phyloP scores from a whole-genome alignment of 352 stramenopile genomes.

The Globisporangium spiculum region DNA sequence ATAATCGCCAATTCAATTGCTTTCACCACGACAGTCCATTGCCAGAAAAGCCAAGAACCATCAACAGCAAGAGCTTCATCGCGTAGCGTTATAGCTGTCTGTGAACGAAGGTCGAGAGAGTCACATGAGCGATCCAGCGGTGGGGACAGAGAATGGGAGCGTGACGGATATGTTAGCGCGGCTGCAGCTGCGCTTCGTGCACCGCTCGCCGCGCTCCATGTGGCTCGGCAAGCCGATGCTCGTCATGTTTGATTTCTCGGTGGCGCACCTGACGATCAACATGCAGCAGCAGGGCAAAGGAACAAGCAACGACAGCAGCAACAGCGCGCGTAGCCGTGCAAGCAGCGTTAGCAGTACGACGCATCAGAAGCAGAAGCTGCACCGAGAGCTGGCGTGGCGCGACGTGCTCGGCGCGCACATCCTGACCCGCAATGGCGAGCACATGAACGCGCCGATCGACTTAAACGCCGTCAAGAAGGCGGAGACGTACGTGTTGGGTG shows the following conservation, averaged over 20 bases:
- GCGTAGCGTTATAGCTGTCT: neutral
- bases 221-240: slow-evolving; percentile 14
- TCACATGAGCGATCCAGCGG: neutral
- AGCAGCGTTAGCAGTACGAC: neutral
- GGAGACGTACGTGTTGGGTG: slow-evolving; percentile 35
- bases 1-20: neutral
- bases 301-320: neutral
- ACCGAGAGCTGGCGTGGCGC: slow-evolving; percentile 30
- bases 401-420: slow-evolving; percentile 59
- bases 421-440: slow-evolving; percentile 39
- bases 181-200: slow-evolving; percentile 18
- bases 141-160: neutral
- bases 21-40: neutral
- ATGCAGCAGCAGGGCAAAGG: slow-evolving; percentile 8
- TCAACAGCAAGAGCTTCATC: neutral
- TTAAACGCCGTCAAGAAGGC: slow-evolving; percentile 5
- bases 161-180: slow-evolving; percentile 14
- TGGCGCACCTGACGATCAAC: slow-evolving; percentile 9
- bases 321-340: neutral
- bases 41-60: neutral
- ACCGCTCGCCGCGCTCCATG: slow-evolving; percentile 18
- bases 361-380: slow-evolving; percentile 10
- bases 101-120: neutral
- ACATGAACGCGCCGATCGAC: slow-evolving; percentile 25
- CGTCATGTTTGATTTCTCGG: slow-evolving; percentile 12